Evolutionary conservation across 208 protist species (phyloP), one percentile per base, ranked within the genome.

Genomic region (Trypanosoma lewisi): DNA sequence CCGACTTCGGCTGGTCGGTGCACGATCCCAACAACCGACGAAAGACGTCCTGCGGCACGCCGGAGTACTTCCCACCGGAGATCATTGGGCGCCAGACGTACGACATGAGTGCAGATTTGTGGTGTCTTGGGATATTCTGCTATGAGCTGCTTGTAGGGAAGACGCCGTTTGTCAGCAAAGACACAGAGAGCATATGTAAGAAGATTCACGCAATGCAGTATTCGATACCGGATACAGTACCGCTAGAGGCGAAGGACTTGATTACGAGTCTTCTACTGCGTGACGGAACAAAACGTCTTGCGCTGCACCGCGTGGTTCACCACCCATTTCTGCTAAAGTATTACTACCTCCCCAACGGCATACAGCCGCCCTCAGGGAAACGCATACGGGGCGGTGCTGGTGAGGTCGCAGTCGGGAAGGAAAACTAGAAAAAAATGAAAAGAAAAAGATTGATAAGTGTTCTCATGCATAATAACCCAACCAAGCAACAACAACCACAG

Each of bases 41-140:
- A 49, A 95, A 89, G 67, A 99, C 96, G 30, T 87, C 96, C 21
- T 99, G 97, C 64, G 97, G 98, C 14, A 99, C 99, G 4, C 92
- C 99, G 2, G 98, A 99, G 87, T 99, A 99, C 80, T 93, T 99
- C 27, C 97, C 99, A 9, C 99, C 99, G 0, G 98, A 99, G 78
- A 98, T 99, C 76, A 80, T 99, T n/a, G 85, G 96, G 45, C 80
- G 87, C 30, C 82, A 94, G 60, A 47, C 64, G 8, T 94, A 99
- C 78, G 90, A 96, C 77, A 76, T 55, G 60, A 89, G 75, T 48
- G 92, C 96, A 0, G 98, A 99, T 61, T 56, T 98, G 17, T 99
- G 98, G 97, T 95, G 85, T 49, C 86, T 99, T 0, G 98, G 98
- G 54, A 96, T 99, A 33, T 92, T 99, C 41, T 94, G 90, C 73